Base-by-base conservation (phyloP, 73 alveolate genomes). In the Paraurostyla sp. region DNA sequence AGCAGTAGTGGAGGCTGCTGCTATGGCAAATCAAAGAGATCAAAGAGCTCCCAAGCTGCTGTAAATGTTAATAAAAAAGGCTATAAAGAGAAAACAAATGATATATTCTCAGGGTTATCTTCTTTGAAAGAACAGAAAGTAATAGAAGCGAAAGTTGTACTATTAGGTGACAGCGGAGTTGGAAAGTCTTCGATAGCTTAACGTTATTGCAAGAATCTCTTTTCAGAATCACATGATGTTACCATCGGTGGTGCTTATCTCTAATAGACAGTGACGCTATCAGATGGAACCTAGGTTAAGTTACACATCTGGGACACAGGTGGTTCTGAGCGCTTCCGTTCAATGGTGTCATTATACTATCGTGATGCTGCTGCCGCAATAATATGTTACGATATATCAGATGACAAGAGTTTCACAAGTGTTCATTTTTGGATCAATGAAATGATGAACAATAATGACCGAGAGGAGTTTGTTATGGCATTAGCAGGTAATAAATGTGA, bases 401-500 rank as follows among this genome's bases (percentile, higher is more conserved):
- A 89, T 58, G 88, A 75, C 45, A 82, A 89, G 25, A 59, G 93
- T 23, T 89, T 92, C 60, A 92, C 87, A 30, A 88, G 88, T 59
- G 89, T 89, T 11, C 88, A 82, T 46, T 82, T 86, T 71, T 92
- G 97, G 97, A 85, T 92, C 60, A 89, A 88, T 33, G 95, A 92
- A 41, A 58, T 92, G 84, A 42, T 69, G 36, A 69, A 69, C 49
- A 89, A 88, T 85, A 92, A 68, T 42, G 91, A 76, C 46, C 71
- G 63, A 13, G 73, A 63, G 48, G 94, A 68, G 38, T 85, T 86
- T 18, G 83, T 89, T 56, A 93, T 92, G 88, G 93, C 93, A 36
- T 85, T 96, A 58, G 93, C 96, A 25, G 99, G 98, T 43, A 94
- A 96, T 90, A 96, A 96, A 90, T 59, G 93, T 32, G 98, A 96